A percentile compares a stretch with the other conserved stretches of the same genome.
Evolutionary conservation across 345 rosid species (phyloP).

Genomic region (Jatropha curcas): DNA sequence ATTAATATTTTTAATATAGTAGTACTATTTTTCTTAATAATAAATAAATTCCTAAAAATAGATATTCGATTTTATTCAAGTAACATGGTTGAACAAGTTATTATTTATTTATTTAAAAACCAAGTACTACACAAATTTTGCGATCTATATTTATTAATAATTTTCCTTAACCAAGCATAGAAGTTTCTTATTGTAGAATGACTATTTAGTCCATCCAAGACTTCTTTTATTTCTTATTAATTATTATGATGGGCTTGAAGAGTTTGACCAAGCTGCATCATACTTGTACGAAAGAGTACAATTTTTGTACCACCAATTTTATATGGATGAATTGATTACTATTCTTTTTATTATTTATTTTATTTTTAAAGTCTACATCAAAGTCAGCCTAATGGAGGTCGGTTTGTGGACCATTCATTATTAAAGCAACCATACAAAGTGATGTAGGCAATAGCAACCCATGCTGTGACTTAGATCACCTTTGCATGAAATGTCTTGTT

Average conservation of each 20-base stretch:
- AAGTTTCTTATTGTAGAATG: background rate
- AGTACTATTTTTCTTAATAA: no score
- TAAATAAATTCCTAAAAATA: no score
- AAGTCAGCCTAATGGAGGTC: constrained; percentile 3
- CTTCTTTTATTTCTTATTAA: background rate
- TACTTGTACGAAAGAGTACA: constrained; percentile 16
- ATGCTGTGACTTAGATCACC: constrained; percentile 10
- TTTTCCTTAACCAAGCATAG: background rate
- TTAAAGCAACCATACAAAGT: background rate
- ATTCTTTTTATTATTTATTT: background rate
- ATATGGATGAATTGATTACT: background rate
- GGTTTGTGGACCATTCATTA: constrained; percentile 9
- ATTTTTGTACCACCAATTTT: constrained; percentile 11
- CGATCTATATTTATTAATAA: no score
- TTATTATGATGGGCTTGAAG: background rate
- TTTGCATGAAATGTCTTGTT: constrained; percentile 5
- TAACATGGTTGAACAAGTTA: no score
- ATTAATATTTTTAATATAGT: no score
- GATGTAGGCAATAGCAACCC: constrained; percentile 15
- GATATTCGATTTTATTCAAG: no score
- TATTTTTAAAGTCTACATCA: background rate
- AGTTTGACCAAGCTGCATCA: background rate
- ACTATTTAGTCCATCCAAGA: background rate
- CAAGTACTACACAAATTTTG: no score
- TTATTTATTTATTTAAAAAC: no score